Base-by-base conservation (phyloP, 257 asterid species). In the Solanum appendiculatum region DNA sequence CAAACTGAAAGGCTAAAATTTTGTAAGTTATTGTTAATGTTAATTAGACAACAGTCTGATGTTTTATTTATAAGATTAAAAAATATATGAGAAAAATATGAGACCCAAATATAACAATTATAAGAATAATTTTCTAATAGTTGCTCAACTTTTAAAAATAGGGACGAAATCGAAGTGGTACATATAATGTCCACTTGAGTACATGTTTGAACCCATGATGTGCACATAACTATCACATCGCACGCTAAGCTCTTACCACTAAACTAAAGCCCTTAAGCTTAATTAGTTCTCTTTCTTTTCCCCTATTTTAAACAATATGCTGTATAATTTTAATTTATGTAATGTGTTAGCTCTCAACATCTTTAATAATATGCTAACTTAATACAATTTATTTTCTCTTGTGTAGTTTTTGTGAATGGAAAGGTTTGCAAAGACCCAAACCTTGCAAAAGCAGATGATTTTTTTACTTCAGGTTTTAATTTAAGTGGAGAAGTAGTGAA, bases 391-490 rank as follows among this genome's bases (percentile, higher is more conserved):
- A 27, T 78, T 27, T 78, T 51, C 16, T 42, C 64, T 83, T 34
- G 20, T 69, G 83, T 46, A 68, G 83, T 85, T 44, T 69, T 85
- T 3, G 83, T 85, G 83, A 85, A 85, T 85, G 83, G 87, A 8
- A 69, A 40, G 83, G 13, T 40, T 21, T 85, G 87, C 83, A 70
- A 70, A 31, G 87, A 69, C 25, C 87, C 83, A 4, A 69, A 85
- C 42, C 82, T 66, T 31, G 87, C 64, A 48, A 85, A 36, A 3
- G 36, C 51, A 13, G 70, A 85, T 3, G 87, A 85, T 69, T 85
- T 85, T 82, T 85, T 21, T 29, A 21, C 69, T 33, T 68, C 51
- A 10, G 87, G 83, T 27, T 82, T 85, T 58, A 29, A 69, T 12
- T 29, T 25, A 2, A 37, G 82, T 3, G 42, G 66, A 14, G 51